These are phyloP conservation scores for Hypoxylon sp. DNA, from an alignment of 2,329 filamentous ascomycete species.

Conservation along the genomic window DNA sequence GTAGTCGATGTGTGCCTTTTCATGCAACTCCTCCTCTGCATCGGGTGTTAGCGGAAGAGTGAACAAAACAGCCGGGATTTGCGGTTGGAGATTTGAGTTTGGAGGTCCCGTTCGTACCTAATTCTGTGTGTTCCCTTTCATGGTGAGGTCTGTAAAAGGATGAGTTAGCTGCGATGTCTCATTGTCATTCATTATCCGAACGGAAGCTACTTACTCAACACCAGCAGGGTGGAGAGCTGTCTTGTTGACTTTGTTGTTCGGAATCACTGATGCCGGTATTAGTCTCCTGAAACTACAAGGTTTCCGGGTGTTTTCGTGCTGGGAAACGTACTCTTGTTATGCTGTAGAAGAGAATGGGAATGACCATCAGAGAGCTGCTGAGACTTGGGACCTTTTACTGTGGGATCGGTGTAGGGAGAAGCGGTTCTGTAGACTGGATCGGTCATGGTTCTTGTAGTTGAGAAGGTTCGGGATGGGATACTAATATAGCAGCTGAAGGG, in stretches of 20 bases:
- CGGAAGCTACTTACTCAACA: constrained; percentile 75
- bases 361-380: constrained; percentile 51
- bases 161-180: constrained; percentile 41
- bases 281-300: constrained; percentile 23
- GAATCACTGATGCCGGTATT: constrained; percentile 56
- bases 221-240: constrained; percentile 89
- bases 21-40: constrained; percentile 89
- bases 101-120: constrained; percentile 60
- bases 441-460: constrained; percentile 45
- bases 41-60: constrained; percentile 30
- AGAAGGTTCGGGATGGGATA: constrained; percentile 31
- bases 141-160: constrained; percentile 68
- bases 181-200: constrained; percentile 15
- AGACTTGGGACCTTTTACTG: constrained; percentile 55
- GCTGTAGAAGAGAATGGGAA: constrained; percentile 44
- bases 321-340: constrained; percentile 41
- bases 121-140: constrained; percentile 85
- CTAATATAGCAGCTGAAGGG: constrained; percentile 30
- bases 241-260: constrained; percentile 78
- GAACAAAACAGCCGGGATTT: constrained; percentile 1
- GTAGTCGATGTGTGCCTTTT: constrained; percentile 98
- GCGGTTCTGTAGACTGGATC: constrained; percentile 54
- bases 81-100: constrained; percentile 6
- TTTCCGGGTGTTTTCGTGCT: not conserved
- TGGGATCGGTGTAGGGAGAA: constrained; percentile 56